These are phyloP conservation scores for Leccinum sublutescens DNA, from an alignment of 768 basidiomycete species.

Conservation along the genomic window DNA sequence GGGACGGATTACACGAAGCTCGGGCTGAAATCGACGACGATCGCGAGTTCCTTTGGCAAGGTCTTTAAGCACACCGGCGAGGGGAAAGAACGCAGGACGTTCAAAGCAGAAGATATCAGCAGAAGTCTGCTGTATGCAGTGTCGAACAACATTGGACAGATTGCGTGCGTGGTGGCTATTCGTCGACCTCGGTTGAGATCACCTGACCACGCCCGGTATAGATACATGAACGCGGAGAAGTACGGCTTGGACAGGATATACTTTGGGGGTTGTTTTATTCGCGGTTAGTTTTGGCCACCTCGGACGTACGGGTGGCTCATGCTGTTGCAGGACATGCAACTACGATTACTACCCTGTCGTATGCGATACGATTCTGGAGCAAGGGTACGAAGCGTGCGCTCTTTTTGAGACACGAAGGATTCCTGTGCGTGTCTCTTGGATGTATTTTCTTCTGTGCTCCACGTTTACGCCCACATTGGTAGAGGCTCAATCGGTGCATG, in stretches of 20 bases:
- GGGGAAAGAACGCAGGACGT: constrained; percentile 55
- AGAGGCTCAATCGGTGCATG: constrained; percentile 96
- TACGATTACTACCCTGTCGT: constrained; percentile 95
- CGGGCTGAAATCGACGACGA: constrained; percentile 96
- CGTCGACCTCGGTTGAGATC: neutral
- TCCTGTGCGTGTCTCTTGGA: constrained; percentile 65
- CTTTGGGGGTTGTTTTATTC: constrained; percentile 98
- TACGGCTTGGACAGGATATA: constrained; percentile 96
- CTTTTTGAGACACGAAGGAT: constrained; percentile 97
- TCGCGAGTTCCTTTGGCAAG: constrained; percentile 97
- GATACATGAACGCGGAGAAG: constrained; percentile 99
- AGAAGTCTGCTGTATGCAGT: constrained; percentile 93
- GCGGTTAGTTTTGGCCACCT: constrained; percentile 58
- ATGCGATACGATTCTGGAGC: constrained; percentile 99
- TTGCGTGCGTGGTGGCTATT: constrained; percentile 72
- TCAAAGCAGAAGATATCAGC: constrained; percentile 91
- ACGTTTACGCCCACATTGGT: constrained; percentile 4
- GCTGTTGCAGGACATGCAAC: constrained; percentile 78
- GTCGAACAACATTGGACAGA: constrained; percentile 99
- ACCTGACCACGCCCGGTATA: constrained; percentile 17
- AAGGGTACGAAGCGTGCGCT: constrained; percentile 95
- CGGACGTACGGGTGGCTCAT: neutral
- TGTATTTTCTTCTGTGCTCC: neutral
- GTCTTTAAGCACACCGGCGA: constrained; percentile 86
- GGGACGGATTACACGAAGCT: constrained; percentile 96